Evolutionary conservation across 2,329 filamentous ascomycete genomes (phyloP).

Genomic region (Meredithiella fracta): DNA sequence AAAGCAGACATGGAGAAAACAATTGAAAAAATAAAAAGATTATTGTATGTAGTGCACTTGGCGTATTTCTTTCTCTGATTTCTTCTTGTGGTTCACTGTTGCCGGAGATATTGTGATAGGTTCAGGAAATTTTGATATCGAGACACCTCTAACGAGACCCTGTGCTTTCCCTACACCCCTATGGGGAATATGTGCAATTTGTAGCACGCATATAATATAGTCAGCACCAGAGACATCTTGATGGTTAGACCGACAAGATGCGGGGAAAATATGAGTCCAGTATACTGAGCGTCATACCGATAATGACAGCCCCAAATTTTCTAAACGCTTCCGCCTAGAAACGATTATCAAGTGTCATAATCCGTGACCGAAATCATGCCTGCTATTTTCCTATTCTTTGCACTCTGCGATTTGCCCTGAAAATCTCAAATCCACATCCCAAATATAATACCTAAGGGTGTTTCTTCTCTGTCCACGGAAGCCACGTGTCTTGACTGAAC

Average conservation of each 20-base stretch:
- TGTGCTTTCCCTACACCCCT: not conserved
- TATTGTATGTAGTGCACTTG: not conserved
- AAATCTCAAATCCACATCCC: not conserved
- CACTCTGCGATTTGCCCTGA: not conserved
- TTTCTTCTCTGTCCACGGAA: not conserved
- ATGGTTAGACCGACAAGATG: too few relatives aligned
- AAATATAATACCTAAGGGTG: not conserved
- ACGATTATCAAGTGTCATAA: not conserved
- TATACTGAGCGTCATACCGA: too few relatives aligned
- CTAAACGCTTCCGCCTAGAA: not conserved
- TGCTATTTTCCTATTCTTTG: too few relatives aligned
- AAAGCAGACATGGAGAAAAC: not conserved
- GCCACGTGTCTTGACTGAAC: too few relatives aligned
- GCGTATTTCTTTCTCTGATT: not conserved
- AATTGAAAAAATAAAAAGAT: not conserved
- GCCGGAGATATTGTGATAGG: slow-evolving; percentile 1
- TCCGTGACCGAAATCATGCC: too few relatives aligned
- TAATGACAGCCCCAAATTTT: too few relatives aligned
- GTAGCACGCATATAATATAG: too few relatives aligned
- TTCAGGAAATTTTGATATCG: not conserved
- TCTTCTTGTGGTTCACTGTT: too few relatives aligned
- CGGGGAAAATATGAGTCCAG: too few relatives aligned
- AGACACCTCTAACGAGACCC: not conserved
- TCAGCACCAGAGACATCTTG: too few relatives aligned
- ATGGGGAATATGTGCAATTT: too few relatives aligned